Evolutionary conservation across 129 eudicot species (phyloP), one percentile per base, ranked within the genome.

Genomic region (Dittrichia graveolens): DNA sequence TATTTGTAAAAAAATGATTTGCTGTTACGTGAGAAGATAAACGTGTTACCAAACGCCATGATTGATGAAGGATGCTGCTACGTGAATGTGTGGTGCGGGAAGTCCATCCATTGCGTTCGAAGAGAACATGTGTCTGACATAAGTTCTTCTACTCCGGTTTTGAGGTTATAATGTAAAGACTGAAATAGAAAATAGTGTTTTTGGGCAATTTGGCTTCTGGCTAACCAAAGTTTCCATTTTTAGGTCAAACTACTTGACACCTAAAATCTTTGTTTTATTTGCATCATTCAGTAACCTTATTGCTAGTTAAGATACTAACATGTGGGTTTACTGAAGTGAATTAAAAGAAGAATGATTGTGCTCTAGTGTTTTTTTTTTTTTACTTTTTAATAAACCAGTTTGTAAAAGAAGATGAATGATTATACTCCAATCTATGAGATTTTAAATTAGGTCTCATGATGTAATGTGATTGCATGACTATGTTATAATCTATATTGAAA

Each of bases 11-110:
- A 24, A 54, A 5, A 16, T 15, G 38, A 16, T 54, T 5, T 16
- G 9, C 4, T 19, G 0, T 16, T 1, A 55, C 9, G 7, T 18
- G 12, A 8, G 18, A 31, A 55, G 24, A 31, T 63, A 63, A 24
- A 67, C 7, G 48, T 67, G 73, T 49, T 31, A 67, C 46, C 8
- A 48, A 49, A 67, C 18, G 46, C 38, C 73, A 41, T 18, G 69
- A 64, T 41, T 43, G 50, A 6, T 55, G 61, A 55, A 15, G 61
- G 61, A 15, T 55, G 31, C 31, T 24, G 31, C 31, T 24, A 24
- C 2, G 31, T 24, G 31, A 24, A 24, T 24, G 31, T 24, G 2
- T 24, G 1, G 31, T 24, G 31, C 31, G 31, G 31, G 31, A 24
- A 24, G 31, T 24, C 31, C 31, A 24, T 24, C 1, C 31, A 24